phyloP scores from a whole-genome alignment of 2,329 filamentous ascomycete species.

The Trichoderma gracile region DNA sequence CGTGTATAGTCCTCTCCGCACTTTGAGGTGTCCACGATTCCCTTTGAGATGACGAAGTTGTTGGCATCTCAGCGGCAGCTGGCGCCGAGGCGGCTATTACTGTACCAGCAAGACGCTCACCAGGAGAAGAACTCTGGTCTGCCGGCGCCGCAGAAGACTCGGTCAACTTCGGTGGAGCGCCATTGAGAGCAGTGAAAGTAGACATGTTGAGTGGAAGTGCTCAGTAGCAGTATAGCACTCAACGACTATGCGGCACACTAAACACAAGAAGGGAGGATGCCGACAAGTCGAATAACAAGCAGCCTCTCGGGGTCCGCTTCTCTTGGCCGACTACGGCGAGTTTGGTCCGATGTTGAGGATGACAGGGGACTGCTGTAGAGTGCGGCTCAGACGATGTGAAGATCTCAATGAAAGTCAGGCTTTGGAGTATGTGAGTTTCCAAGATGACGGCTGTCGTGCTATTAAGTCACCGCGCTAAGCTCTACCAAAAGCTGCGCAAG shows the following conservation, averaged over 20 bases:
- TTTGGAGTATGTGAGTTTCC: neutral
- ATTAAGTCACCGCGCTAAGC: neutral
- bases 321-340: neutral
- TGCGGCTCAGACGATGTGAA: neutral
- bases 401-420: neutral
- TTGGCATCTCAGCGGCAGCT: slow-evolving; percentile 31
- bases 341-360: neutral
- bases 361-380: neutral
- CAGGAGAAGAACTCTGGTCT: slow-evolving; percentile 37
- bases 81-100: slow-evolving; percentile 32
- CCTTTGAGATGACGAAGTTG: slow-evolving; percentile 35
- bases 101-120: slow-evolving; percentile 38
- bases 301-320: neutral
- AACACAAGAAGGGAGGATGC: neutral
- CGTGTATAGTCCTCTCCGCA: slow-evolving; percentile 46
- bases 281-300: neutral
- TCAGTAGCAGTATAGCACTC: neutral
- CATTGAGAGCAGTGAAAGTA: slow-evolving; percentile 55
- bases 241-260: slow-evolving; percentile 11
- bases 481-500: slow-evolving; percentile 8
- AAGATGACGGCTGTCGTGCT: neutral
- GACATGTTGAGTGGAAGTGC: slow-evolving; percentile 43
- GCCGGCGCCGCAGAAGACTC: slow-evolving; percentile 39
- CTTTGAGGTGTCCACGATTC: slow-evolving; percentile 47
- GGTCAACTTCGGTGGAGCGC: slow-evolving; percentile 48